Evolutionary conservation across 768 basidiomycete species (phyloP), one percentile per base, ranked within the genome.

Genomic region (Hericium alpestre): DNA sequence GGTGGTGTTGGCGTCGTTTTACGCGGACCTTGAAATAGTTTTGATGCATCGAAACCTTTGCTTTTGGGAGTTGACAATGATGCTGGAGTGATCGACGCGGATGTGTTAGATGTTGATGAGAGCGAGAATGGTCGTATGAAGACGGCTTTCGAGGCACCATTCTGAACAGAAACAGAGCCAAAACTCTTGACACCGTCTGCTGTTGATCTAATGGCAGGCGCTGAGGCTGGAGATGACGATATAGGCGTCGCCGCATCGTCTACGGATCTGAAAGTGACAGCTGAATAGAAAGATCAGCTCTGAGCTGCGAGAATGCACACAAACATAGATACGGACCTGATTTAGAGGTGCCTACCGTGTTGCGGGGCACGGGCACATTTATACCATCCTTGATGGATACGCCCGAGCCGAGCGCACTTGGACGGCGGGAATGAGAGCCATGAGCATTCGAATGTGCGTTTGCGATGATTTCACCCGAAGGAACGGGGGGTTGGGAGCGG

Each of bases 261-360:
- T 77, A 93, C 88, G 50, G 91, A 91, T 64, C 93, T 92, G 74
- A 94, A 93, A 51, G 86, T 87, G 63, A 95, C 84, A 54, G 80
- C 73, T 57, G 83, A 81, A 65, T 82, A 87, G 60, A 53, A 54
- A 50, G 38, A 37, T 62, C 53, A 61, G 53, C 47, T 50, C 51
- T 40, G 20, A 43, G 12, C 39, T 50, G 22, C 20, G 53, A 37
- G 59, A 13, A 32, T 7, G 53, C 3, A 40, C 38, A 13, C 16
- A 32, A 39, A 20, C 4, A 4, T 23, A 23, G 23, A n/a, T 52
- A 59, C 74, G 61, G 65, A 83, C 87, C 79, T 77, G 80, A 79
- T 79, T 85, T 87, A 72, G 79, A 74, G 56, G 82, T 77, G 60
- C 78, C 78, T 66, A 82, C 80, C 70, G 72, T 73, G 67, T 84